Evolutionary conservation across 2,329 filamentous ascomycete species (phyloP), one percentile per base, ranked within the genome.

Genomic region (Teratosphaeria pseudoeucalypti): DNA sequence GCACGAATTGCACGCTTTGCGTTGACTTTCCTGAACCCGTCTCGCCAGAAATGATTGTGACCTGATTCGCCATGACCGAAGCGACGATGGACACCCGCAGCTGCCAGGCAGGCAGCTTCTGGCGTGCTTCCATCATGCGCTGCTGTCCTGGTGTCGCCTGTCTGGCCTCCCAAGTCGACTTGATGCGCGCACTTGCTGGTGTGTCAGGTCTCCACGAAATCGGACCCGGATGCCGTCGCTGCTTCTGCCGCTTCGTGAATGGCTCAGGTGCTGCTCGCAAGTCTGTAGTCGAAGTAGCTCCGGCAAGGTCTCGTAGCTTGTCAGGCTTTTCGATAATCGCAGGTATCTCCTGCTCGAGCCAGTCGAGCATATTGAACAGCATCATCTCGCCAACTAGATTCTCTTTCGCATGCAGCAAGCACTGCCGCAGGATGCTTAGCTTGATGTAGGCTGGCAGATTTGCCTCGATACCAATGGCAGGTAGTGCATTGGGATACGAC

Each of bases 11-110:
- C 37, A 97, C 90, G 2, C 90, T 94, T 73, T 99, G 94, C 0
- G 94, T 97, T 55, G 90, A 96, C 75, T 99, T 99, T 70, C 94
- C 94, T 19, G 90, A 96, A 57, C 94, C 94, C 3, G 94, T 99
- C 75, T 97, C 94, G 66, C 94, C 94, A 52, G 92, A 95, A 67
- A 99, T 94, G 68, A 99, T 96, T 0, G 90, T 96, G 56, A 99
- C 91, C 73, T 96, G 87, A 68, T 92, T 85, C 4, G 81, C 77
- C 52, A 81, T 81, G 55, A 99, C 89, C 0, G 89, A 88, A 23
- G 82, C 73, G 10, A 97, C 84, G 34, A 99, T 89, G 1, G 81
- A 79, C 23, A 92, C 85, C 66, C 84, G 85, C 67, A 94, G 84
- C 61, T 84, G 83, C 94, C 94, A 99, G 1, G 94, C 94, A 2